Conservation (phyloP, 2,329 filamentous ascomycete species). For the Monosporascus sp. region DNA sequence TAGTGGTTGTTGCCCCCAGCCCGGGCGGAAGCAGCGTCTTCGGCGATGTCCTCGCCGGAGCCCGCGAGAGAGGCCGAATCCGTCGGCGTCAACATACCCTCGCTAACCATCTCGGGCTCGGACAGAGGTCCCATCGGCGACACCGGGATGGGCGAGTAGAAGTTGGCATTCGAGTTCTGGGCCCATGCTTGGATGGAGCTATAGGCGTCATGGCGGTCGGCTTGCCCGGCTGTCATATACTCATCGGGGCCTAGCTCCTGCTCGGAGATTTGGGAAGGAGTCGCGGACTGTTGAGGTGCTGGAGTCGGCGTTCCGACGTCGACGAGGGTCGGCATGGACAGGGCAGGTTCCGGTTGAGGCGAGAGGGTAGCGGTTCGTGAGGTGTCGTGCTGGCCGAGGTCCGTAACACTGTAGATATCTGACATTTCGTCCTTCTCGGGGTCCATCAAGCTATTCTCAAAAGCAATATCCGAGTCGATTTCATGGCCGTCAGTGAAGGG, state of each 20-base stretch:
- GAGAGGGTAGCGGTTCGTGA: slow-evolving; percentile 12
- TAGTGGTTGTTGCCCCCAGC: slow-evolving; percentile 34
- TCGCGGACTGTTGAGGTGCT: slow-evolving; percentile 9
- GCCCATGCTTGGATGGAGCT: slow-evolving; percentile 63
- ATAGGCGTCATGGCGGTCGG: slow-evolving; percentile 41
- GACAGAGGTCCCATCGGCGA: slow-evolving; percentile 45
- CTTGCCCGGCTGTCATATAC: slow-evolving; percentile 48
- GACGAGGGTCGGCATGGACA: slow-evolving; percentile 26
- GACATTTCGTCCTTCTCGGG: slow-evolving; percentile 45
- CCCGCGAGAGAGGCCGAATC: slow-evolving; percentile 52
- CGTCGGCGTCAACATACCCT: slow-evolving; percentile 53
- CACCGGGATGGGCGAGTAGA: slow-evolving; percentile 56
- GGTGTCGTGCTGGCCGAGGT: slow-evolving; percentile 26
- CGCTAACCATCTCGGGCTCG: slow-evolving; percentile 47
- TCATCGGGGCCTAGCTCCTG: slow-evolving; percentile 39
- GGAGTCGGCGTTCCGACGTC: slow-evolving; percentile 22
- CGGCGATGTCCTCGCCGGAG: slow-evolving; percentile 43
- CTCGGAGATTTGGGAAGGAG: slow-evolving; percentile 29
- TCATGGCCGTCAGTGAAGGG: slow-evolving; percentile 55
- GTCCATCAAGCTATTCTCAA: slow-evolving; percentile 37
- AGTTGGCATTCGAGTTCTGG: slow-evolving; percentile 45
- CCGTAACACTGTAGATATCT: slow-evolving; percentile 55
- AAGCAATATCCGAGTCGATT: slow-evolving; percentile 42
- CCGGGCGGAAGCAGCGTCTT: slow-evolving; percentile 35
- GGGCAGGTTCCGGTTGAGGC: slow-evolving; percentile 16